These are phyloP conservation scores for Lactifluus piperatus DNA, from an alignment of 768 basidiomycete species.

Conservation along the genomic window DNA sequence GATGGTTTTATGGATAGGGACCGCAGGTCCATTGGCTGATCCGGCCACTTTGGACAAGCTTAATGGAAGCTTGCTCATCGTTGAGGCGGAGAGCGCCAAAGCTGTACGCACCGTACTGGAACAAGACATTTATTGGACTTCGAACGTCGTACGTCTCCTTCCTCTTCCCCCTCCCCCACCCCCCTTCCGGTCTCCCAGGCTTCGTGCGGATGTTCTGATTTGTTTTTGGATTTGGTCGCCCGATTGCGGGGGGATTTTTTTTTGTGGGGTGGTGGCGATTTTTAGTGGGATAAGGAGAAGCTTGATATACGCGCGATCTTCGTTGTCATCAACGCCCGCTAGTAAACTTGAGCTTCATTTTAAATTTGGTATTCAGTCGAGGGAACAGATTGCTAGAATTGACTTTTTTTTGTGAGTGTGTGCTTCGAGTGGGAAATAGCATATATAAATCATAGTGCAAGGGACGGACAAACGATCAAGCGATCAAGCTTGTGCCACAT, in stretches of 20 bases:
- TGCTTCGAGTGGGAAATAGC: no score
- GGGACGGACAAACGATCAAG: no score
- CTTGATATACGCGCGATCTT: conserved; percentile 31
- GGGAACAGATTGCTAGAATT: no score
- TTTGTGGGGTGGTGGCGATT: background rate
- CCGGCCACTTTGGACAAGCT: conserved; percentile 33
- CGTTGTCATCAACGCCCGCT: background rate
- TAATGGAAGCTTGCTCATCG: conserved; percentile 49
- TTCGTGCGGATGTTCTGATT: background rate
- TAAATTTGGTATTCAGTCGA: no score
- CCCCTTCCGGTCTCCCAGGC: no score
- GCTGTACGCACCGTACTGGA: conserved; percentile 33
- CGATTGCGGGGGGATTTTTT: no score
- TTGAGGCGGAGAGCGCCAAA: conserved; percentile 45
- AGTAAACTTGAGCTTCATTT: no score
- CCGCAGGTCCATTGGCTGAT: background rate
- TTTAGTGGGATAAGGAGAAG: conserved; percentile 55
- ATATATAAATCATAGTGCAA: no score
- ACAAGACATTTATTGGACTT: conserved; percentile 36
- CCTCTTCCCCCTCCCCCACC: no score
- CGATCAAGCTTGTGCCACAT: no score
- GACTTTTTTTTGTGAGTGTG: no score
- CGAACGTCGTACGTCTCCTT: conserved; percentile 33
- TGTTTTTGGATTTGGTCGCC: no score
- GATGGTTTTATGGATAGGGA: background rate